Conservation (phyloP, 2,329 filamentous ascomycete species). For the Sordariomycetes sp. region DNA sequence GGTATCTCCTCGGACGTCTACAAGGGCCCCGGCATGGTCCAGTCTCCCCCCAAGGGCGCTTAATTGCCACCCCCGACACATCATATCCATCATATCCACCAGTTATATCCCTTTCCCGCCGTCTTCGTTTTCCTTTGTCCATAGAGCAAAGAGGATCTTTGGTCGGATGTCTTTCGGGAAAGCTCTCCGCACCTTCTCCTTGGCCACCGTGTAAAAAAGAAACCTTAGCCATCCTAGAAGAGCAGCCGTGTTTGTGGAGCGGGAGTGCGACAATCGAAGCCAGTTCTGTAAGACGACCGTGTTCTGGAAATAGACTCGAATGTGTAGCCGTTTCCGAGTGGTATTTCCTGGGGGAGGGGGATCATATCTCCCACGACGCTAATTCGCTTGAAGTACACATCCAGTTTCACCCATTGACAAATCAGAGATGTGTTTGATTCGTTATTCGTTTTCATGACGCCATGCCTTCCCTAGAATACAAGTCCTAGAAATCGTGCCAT, state of each 20-base stretch:
- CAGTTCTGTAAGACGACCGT: not conserved
- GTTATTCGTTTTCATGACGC: not conserved
- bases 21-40: slow-evolving; percentile 66
- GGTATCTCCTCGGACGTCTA: slow-evolving; percentile 75
- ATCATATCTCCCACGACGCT: not conserved
- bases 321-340: not conserved
- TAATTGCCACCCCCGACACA: slow-evolving; percentile 18
- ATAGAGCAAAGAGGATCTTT: slow-evolving; percentile 16
- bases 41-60: slow-evolving; percentile 48
- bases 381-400: no score
- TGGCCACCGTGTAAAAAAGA: slow-evolving; percentile 5
- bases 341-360: not conserved
- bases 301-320: not conserved
- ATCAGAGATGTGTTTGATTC: not conserved
- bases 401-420: no score
- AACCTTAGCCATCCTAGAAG: not conserved
- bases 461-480: not conserved
- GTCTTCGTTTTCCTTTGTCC: slow-evolving; percentile 23
- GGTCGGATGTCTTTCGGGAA: not conserved
- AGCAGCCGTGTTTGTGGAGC: slow-evolving; percentile 2
- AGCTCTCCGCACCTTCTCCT: not conserved
- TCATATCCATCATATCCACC: not conserved
- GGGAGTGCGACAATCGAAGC: not conserved
- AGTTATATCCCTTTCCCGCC: slow-evolving; percentile 1
- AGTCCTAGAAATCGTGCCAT: not conserved